These are phyloP conservation scores for Oryza glaberrima DNA, from an alignment of 176 grass and related monocot genomes.

Conservation along the genomic window DNA sequence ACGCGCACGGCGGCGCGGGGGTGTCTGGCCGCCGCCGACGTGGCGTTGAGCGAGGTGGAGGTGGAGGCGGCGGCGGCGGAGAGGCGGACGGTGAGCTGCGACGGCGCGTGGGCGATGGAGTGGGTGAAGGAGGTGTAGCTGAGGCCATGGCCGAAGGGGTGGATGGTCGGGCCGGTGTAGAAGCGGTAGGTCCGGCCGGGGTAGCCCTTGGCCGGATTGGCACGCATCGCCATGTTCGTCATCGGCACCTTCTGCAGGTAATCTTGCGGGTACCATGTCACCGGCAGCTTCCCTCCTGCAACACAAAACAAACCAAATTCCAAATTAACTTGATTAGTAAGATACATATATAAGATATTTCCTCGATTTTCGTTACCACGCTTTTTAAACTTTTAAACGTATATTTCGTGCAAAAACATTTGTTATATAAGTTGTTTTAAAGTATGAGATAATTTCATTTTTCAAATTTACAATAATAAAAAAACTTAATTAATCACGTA, in stretches of 20 bases:
- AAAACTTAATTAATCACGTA: too few species aligned
- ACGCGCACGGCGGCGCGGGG: constrained; percentile 50
- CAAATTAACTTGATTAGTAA: not conserved
- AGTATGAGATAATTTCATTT: too few species aligned
- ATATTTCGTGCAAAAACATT: too few species aligned
- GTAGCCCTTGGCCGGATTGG: constrained; percentile 54
- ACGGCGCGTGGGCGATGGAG: constrained; percentile 47
- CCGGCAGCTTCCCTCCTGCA: constrained; percentile 77
- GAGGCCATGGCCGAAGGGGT: constrained; percentile 76
- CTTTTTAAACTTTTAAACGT: too few species aligned
- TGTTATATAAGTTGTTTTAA: too few species aligned
- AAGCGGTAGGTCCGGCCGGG: constrained; percentile 81
- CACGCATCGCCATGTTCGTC: constrained; percentile 89
- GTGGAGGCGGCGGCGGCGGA: constrained; percentile 28
- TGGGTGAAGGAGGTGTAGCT: constrained; percentile 83
- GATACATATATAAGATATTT: too few species aligned
- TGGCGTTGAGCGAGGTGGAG: constrained; percentile 34
- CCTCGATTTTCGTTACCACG: too few species aligned
- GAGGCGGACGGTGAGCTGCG: constrained; percentile 57
- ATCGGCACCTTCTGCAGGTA: constrained; percentile 71
- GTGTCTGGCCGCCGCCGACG: not conserved
- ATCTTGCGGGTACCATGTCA: constrained; percentile 88
- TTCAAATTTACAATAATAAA: too few species aligned
- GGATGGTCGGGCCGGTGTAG: constrained; percentile 76
- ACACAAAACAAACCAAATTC: not conserved